Base-by-base conservation (phyloP, 148 eudicot species). In the Amaranthus hypochondriacus region DNA sequence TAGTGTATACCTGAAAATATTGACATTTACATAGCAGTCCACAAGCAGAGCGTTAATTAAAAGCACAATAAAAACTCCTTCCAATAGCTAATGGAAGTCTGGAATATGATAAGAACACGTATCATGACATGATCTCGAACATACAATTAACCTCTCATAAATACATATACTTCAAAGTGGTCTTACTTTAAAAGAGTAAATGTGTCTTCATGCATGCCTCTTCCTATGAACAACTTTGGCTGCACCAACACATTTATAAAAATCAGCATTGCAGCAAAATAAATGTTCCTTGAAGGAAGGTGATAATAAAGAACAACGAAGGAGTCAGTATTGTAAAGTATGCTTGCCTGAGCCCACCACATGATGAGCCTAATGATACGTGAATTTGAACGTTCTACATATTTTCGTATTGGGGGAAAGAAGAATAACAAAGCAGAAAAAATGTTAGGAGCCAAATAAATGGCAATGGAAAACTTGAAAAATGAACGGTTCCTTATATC, bases 121-220 rank as follows among this genome's bases (percentile, higher is more conserved):
- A 15, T 18, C 76, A 61, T 49, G 66, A 62, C 7, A 42, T 68
- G 47, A 75, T 71, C 48, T 28, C 46, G 51, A 70, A 44, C 6
- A 60, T 66, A 75, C 39, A 64, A 39, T 56, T 39, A 62, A 70
- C 56, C 70, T 50, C 55, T 52, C 54, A 4, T 48, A 79, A 57
- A 50, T 70, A 75, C 13, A 60, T 69, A 49, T 46, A 28, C 13
- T 50, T 55, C 49, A 71, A n/a, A 74, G 56, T 50, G 13, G 14
- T 18, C 98, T 90, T 89, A 95, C 99, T 89, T 95, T 74, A 95
- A 73, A 82, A 95, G 91, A 48, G 99, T 83, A 61, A 89, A 84
- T 82, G 89, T 85, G 84, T 87, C 99, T 82, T 95, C 99, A 79
- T 92, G 99, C 99, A 95, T 95, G 76, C 97, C 99, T 87, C 99